Percentiles rank a stretch among this genome's conserved stretches.
These are phyloP conservation scores for Lunasporangiospora selenospora DNA, from an alignment of 192 early-diverging fungal genomes.

Conservation along the genomic window DNA sequence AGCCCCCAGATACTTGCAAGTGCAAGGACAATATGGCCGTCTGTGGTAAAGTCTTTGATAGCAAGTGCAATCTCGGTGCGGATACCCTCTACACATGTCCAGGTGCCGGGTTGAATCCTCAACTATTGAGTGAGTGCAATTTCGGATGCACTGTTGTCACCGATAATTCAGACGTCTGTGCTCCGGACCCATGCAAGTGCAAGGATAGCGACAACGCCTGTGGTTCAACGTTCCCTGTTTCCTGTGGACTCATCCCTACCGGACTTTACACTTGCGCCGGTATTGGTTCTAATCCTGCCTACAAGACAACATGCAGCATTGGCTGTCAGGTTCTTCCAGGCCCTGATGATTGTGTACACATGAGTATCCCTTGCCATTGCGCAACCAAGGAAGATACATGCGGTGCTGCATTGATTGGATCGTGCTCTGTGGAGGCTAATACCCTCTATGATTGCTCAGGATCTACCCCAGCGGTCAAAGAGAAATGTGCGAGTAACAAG, in stretches of 20 bases:
- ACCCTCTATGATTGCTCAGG: no score
- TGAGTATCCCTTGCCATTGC: no score
- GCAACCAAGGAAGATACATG: no score
- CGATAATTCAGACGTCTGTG: slow-evolving; percentile 1
- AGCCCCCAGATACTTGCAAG: background rate
- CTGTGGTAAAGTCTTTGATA: background rate
- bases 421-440: no score
- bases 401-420: no score
- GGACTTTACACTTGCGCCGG: background rate
- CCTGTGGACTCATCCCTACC: background rate
- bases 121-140: no score
- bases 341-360: no score
- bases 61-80: background rate
- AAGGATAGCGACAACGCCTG: slow-evolving; percentile 1
- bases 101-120: no score
- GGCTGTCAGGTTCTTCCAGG: slow-evolving; percentile 1
- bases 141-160: no score
- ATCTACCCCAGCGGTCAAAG: no score
- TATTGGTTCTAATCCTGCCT: background rate
- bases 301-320: background rate
- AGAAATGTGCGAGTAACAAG: no score
- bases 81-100: slow-evolving; percentile 1
- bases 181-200: slow-evolving; percentile 8
- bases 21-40: background rate
- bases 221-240: slow-evolving; percentile 2